These are phyloP conservation scores for Malassezia japonica DNA, from an alignment of 1,284 basidiomycete species.

Conservation along the genomic window DNA sequence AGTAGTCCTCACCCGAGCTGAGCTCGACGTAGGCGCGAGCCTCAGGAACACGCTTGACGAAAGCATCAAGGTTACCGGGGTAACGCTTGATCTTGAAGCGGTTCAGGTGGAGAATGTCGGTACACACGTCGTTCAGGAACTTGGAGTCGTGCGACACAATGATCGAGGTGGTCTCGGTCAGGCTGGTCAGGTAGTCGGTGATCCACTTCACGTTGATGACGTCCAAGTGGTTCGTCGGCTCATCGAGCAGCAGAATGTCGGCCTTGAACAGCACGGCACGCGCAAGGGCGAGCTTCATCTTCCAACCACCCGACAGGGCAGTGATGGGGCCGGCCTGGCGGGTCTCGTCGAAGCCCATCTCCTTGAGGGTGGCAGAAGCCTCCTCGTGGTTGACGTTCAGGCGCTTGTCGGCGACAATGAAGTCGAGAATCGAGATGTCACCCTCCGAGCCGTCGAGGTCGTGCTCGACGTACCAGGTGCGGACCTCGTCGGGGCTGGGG, in stretches of 20 bases:
- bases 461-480: conserved; percentile 49
- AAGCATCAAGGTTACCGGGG: conserved; percentile 46
- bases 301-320: conserved; percentile 48
- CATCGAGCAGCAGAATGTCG: conserved; percentile 48
- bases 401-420: conserved; percentile 43
- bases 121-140: conserved; percentile 48
- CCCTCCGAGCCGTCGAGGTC: conserved; percentile 48
- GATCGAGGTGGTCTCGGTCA: conserved; percentile 42
- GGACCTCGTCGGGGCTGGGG: conserved; percentile 48
- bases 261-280: conserved; percentile 49
- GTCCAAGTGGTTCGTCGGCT: conserved; percentile 49
- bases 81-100: conserved; percentile 49
- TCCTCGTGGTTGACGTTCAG: conserved; percentile 37
- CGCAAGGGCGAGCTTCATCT: conserved; percentile 49
- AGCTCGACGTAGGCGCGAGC: conserved; percentile 47
- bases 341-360: conserved; percentile 47
- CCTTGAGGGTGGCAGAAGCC: conserved; percentile 36
- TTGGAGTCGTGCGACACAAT: conserved; percentile 49
- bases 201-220: conserved; percentile 49
- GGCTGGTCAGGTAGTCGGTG: conserved; percentile 43
- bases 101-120: conserved; percentile 49
- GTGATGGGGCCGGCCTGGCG: conserved; percentile 46
- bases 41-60: conserved; percentile 48
- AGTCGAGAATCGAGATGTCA: conserved; percentile 44
- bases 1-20: conserved; percentile 47